phyloP scores from a whole-genome alignment of 2,329 filamentous ascomycete species.

The Ophiostoma novo-ulmi region DNA sequence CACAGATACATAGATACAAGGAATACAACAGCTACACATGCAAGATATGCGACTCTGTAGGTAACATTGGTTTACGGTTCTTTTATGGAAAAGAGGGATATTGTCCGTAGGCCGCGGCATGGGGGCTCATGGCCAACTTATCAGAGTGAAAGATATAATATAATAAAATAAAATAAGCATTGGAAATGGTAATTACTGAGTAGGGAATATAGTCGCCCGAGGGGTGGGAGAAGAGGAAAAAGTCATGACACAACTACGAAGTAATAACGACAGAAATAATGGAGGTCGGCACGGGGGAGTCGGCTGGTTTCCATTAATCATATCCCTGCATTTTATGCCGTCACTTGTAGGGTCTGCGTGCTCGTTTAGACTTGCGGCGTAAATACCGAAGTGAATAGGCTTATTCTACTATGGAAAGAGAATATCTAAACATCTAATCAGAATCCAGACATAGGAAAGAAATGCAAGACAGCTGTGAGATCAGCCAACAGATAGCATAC shows the following conservation, averaged over 20 bases:
- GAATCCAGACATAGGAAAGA: background rate
- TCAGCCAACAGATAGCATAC: background rate
- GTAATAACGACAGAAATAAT: slow-evolving; percentile 11
- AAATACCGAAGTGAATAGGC: too few relatives aligned
- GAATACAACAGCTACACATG: background rate
- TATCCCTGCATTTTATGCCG: background rate
- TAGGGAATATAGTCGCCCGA: background rate
- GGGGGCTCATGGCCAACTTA: background rate
- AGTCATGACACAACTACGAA: background rate
- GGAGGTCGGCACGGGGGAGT: slow-evolving; percentile 11
- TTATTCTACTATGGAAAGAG: background rate
- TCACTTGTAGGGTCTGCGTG: background rate
- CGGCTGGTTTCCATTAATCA: slow-evolving; percentile 9
- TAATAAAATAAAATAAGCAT: background rate
- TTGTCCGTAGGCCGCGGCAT: background rate
- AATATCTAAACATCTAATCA: background rate
- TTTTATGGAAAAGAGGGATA: background rate
- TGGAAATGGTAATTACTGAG: background rate
- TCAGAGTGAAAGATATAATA: background rate
- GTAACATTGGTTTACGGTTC: slow-evolving; percentile 1
- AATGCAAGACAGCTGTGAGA: background rate
- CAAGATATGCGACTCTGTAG: background rate
- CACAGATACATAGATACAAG: background rate
- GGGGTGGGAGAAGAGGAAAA: slow-evolving; percentile 12
- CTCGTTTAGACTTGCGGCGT: background rate